Conservation (phyloP, 805 yeast genomes). For the Wickerhamomyces alni region DNA sequence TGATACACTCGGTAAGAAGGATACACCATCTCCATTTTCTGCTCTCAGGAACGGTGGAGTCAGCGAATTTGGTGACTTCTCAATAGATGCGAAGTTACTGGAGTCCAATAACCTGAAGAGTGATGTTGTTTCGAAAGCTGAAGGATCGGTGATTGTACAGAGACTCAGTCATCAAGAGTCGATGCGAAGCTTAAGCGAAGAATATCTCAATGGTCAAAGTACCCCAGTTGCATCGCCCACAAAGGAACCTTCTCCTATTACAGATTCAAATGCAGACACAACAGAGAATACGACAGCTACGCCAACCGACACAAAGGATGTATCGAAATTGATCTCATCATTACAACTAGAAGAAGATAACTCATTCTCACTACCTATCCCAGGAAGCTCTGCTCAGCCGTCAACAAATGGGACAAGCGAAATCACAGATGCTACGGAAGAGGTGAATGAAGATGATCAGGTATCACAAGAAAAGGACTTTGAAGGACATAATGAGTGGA, state of each 20-base stretch:
- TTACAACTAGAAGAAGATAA: conserved; percentile 28
- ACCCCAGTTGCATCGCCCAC: conserved; percentile 10
- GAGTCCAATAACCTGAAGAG: conserved; percentile 3
- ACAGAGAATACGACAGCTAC: not conserved
- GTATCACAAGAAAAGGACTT: not conserved
- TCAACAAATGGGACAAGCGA: conserved; percentile 5
- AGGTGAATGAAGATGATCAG: conserved; percentile 3
- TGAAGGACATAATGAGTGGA: not conserved
- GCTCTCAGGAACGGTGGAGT: not conserved
- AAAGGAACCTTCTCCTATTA: not conserved
- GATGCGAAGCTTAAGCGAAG: conserved; percentile 8
- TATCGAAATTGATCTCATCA: not conserved
- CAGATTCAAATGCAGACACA: not conserved
- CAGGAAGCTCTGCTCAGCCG: conserved; percentile 17
- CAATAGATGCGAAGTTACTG: not conserved
- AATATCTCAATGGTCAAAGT: conserved; percentile 10
- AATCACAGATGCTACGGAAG: not conserved
- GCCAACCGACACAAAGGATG: not conserved
- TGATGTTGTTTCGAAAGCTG: not conserved
- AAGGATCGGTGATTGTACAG: not conserved
- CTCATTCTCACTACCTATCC: conserved; percentile 46
- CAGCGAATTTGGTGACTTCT: not conserved
- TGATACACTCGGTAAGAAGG: not conserved
- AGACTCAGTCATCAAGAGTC: conserved; percentile 14
- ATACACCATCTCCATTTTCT: not conserved